Evolutionary conservation across 1,139 yeast species (phyloP).

Genomic region (Saccharomycopsis crataegensis): DNA sequence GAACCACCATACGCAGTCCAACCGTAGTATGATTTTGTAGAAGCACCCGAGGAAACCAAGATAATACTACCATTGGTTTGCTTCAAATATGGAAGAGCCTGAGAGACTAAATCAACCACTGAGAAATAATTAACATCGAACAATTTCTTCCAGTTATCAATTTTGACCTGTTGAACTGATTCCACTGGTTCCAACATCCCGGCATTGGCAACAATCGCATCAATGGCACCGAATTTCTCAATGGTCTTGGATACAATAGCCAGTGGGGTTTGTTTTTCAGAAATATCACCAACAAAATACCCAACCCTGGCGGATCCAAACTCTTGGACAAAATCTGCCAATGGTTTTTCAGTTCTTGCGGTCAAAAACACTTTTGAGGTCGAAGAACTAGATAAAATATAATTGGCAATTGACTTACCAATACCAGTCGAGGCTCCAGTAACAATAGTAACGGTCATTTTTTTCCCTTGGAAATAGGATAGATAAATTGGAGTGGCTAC

Average conservation of each 20-base stretch:
- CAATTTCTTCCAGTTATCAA: constrained; percentile 52
- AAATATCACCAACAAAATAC: constrained; percentile 61
- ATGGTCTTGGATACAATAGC: constrained; percentile 42
- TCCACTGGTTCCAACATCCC: constrained; percentile 81
- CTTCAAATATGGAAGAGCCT: constrained; percentile 53
- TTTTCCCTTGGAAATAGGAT: not conserved
- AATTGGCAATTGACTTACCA: constrained; percentile 62
- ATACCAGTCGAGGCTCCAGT: constrained; percentile 80
- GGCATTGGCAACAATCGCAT: constrained; percentile 77
- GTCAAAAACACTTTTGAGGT: constrained; percentile 51
- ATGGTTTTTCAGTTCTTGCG: constrained; percentile 52
- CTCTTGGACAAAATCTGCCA: constrained; percentile 36
- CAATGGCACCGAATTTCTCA: constrained; percentile 49
- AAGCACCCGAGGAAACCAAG: constrained; percentile 84
- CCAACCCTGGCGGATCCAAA: constrained; percentile 46
- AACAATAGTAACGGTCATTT: constrained; percentile 38
- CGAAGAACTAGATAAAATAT: constrained; percentile 35
- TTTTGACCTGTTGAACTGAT: constrained; percentile 37
- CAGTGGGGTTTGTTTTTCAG: constrained; percentile 37
- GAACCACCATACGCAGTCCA: constrained; percentile 92
- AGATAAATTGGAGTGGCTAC: not conserved
- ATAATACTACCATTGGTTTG: constrained; percentile 53
- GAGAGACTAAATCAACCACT: constrained; percentile 52
- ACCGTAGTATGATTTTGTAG: constrained; percentile 50
- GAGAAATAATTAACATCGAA: constrained; percentile 79